Conservation (phyloP, 345 rosid genomes). For the Euphorbia pulcherrima region DNA sequence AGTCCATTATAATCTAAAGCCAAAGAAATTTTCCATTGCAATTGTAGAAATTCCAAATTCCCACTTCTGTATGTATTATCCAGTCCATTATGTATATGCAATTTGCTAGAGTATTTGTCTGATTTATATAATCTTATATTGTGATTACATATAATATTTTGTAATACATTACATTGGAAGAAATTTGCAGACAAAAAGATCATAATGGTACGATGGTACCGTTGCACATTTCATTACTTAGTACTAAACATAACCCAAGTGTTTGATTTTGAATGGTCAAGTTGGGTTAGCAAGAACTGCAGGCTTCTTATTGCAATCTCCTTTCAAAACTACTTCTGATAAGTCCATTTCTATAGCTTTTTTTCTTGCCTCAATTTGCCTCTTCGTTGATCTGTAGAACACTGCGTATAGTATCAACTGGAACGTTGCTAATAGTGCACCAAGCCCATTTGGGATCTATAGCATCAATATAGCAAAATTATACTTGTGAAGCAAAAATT, state of each 20-base stretch:
- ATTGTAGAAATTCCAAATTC: slow-evolving; percentile 11
- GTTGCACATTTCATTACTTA: no score
- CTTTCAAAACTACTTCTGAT: slow-evolving; percentile 30
- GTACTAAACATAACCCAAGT: neutral
- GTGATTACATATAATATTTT: no score
- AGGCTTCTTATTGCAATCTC: slow-evolving; percentile 4
- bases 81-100: slow-evolving; percentile 3
- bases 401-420: slow-evolving; percentile 58
- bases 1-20: no score
- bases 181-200: no score
- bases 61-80: neutral
- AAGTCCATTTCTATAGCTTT: slow-evolving; percentile 27
- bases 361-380: slow-evolving; percentile 42
- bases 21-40: no score
- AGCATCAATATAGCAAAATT: neutral
- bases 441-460: slow-evolving; percentile 78
- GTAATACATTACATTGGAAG: no score
- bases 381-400: slow-evolving; percentile 58
- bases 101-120: slow-evolving; percentile 1
- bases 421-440: slow-evolving; percentile 46
- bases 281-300: neutral
- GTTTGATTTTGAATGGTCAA: neutral
- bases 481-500: no score
- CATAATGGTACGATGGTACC: no score
- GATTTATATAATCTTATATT: no score